Conservation (phyloP, 805 yeast species). For the Diddensiella transvaalensis region DNA sequence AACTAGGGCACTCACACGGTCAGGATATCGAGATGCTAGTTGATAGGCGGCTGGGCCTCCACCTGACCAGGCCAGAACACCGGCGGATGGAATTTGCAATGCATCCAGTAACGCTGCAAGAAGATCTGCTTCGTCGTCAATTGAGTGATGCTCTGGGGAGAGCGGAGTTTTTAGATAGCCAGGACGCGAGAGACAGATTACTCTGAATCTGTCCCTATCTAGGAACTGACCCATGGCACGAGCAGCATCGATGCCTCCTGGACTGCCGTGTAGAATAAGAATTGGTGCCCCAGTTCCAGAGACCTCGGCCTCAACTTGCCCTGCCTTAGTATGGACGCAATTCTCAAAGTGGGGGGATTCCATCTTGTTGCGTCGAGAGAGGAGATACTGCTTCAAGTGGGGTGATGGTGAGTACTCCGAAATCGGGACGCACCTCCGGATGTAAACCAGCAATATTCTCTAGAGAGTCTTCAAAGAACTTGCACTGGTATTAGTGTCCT, state of each 20-base stretch:
- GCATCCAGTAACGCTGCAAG: constrained; percentile 70
- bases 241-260: background rate
- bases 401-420: too few relatives aligned
- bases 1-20: background rate
- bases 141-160: background rate
- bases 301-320: background rate
- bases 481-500: background rate
- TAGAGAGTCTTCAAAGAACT: background rate
- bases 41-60: background rate
- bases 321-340: background rate
- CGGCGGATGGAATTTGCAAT: background rate
- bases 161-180: background rate
- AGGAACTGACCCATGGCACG: background rate
- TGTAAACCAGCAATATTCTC: background rate
- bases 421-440: background rate
- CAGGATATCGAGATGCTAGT: background rate
- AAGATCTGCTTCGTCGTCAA: constrained; percentile 92
- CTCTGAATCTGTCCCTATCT: background rate
- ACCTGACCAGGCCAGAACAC: background rate
- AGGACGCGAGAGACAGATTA: background rate
- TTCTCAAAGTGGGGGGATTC: background rate
- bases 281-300: background rate
- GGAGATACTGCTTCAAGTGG: background rate
- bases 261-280: background rate
- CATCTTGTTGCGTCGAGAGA: background rate